Evolutionary conservation across 768 basidiomycete species (phyloP).

Genomic region (Gymnopilus junonius): DNA sequence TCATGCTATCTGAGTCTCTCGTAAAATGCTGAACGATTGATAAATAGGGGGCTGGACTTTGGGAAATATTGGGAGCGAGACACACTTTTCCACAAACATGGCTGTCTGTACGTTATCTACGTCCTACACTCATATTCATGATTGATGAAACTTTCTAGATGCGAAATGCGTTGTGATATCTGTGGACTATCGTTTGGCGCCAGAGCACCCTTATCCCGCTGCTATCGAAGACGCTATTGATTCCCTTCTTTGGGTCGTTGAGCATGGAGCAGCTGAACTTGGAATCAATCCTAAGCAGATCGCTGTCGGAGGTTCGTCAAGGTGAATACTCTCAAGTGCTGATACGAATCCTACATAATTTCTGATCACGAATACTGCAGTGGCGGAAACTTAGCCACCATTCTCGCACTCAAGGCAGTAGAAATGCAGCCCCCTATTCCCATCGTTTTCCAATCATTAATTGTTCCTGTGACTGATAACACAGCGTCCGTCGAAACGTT

Average conservation of each 20-base stretch:
- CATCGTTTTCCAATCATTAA: slow-evolving; percentile 63
- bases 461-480: slow-evolving; percentile 78
- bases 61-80: slow-evolving; percentile 63
- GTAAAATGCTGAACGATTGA: neutral
- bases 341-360: too few relatives aligned
- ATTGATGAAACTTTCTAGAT: slow-evolving; percentile 35
- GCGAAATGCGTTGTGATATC: slow-evolving; percentile 66
- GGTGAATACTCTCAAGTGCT: slow-evolving; percentile 41
- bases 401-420: slow-evolving; percentile 66
- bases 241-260: slow-evolving; percentile 62
- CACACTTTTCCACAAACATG: slow-evolving; percentile 65
- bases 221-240: slow-evolving; percentile 76
- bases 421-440: slow-evolving; percentile 51
- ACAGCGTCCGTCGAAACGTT: slow-evolving; percentile 51
- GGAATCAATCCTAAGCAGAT: slow-evolving; percentile 55
- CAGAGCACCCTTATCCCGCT: slow-evolving; percentile 71
- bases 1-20: neutral
- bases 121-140: neutral
- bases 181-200: slow-evolving; percentile 75
- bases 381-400: slow-evolving; percentile 72
- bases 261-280: slow-evolving; percentile 49
- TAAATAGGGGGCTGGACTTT: slow-evolving; percentile 75
- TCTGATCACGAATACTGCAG: slow-evolving; percentile 32
- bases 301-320: slow-evolving; percentile 76
- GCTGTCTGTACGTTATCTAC: slow-evolving; percentile 50